Evolutionary conservation across 2,329 filamentous ascomycete species (phyloP), one percentile per base, ranked within the genome.

Genomic region (Ophiognomonia clavigignenti-juglandacearum): DNA sequence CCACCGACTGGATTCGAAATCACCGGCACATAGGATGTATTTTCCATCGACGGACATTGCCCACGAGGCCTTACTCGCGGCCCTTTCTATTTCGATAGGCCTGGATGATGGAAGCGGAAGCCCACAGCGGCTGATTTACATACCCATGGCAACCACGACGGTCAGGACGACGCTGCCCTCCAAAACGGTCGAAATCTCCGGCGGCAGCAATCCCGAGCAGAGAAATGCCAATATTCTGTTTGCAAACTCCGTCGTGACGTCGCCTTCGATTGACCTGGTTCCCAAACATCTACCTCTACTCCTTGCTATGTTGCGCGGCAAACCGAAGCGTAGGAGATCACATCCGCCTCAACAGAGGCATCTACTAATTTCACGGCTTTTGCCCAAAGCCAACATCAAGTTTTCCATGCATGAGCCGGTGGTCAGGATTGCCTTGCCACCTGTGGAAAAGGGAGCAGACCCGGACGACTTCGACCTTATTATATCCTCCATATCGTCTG

Each of bases 371-470:
- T 96, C 92, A 13, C 82, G 88, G n/a, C 77, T 97, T 4, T 73
- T 98, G 8, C 93, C 93, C 2, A 97, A 97, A 68, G 87, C 92
- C 1, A 95, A 80, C 59, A 86, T 97, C 64, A 98, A 97, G 61
- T 83, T 97, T 34, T 96, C 93, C 0, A 86, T 98, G 67, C 93
- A 98, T 60, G 93, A 98, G 62, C 93, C 93, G 1, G 95, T 98
- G 14, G 64, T 97, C 53, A 83, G 95, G 56, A 91, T 98, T 54
- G 83, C 91, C 7, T 72, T 98, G 4, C 91, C 91, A 5, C 84
- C 92, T 0, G 80, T 93, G 53, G 80, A 85, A 51, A 75, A 77
- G 45, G 71, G 70, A 2, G 70, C 75, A 34, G 78, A 83, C 22
- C 75, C 82, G 0, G 88, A 90, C 51, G 91, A 97, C 55, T 97